Evolutionary conservation across 495 filamentous ascomycete species (phyloP).

Genomic region (Hamigera avellanea): DNA sequence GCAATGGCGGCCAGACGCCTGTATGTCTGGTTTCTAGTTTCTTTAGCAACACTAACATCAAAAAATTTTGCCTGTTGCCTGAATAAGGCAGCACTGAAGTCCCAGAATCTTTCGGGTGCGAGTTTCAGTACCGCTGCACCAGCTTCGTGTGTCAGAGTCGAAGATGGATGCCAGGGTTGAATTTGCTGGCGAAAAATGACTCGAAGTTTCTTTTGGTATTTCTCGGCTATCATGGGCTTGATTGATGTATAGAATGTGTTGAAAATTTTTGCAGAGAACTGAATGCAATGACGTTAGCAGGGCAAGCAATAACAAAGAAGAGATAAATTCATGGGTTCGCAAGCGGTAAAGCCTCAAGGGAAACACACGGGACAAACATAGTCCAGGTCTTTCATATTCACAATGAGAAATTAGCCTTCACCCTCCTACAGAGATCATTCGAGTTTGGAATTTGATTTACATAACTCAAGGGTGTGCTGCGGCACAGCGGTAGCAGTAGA

Average conservation of each 20-base stretch:
- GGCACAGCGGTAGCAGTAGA: slow-evolving; percentile 30
- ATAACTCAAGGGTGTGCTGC: slow-evolving; percentile 66
- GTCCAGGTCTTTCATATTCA: slow-evolving; percentile 49
- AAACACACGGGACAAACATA: slow-evolving; percentile 66
- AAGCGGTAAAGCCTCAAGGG: slow-evolving; percentile 1
- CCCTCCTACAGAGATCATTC: not conserved
- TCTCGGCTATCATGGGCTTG: slow-evolving; percentile 40
- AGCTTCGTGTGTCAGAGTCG: slow-evolving; percentile 80
- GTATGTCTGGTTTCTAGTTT: slow-evolving; percentile 80
- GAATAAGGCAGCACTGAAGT: slow-evolving; percentile 65
- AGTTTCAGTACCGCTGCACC: slow-evolving; percentile 62
- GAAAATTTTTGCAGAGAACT: slow-evolving; percentile 61
- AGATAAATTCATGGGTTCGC: not conserved
- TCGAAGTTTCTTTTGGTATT: slow-evolving; percentile 48
- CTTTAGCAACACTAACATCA: slow-evolving; percentile 70
- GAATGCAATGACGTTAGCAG: not conserved
- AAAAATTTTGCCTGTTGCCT: slow-evolving; percentile 60
- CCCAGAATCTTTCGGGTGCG: slow-evolving; percentile 61
- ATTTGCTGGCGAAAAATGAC: slow-evolving; percentile 83
- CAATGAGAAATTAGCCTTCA: not conserved
- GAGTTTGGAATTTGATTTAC: slow-evolving; percentile 19
- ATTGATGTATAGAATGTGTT: slow-evolving; percentile 51
- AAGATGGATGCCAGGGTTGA: slow-evolving; percentile 92
- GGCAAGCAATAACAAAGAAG: not conserved
- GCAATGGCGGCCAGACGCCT: slow-evolving; percentile 60